These are phyloP conservation scores for Suhomyces canberraensis DNA, from an alignment of 805 yeast species.

Conservation along the genomic window DNA sequence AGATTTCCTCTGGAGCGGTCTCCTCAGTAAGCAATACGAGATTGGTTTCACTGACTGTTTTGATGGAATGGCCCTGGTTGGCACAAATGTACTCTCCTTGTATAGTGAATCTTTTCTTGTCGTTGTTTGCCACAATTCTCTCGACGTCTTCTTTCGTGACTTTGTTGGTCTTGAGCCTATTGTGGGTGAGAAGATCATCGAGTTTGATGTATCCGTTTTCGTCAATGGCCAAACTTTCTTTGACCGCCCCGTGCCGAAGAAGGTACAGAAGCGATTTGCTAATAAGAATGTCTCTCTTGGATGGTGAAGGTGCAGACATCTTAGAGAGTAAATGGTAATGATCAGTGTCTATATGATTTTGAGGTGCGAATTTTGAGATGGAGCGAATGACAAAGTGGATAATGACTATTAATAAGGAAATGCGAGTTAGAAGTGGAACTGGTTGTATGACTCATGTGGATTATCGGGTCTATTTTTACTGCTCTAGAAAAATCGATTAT, in stretches of 20 bases:
- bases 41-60: conserved; percentile 39
- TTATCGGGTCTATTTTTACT: no score
- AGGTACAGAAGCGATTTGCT: conserved; percentile 76
- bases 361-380: no score
- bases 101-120: conserved; percentile 68
- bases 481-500: no score
- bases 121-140: conserved; percentile 60
- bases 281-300: conserved; percentile 47
- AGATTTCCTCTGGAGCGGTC: conserved; percentile 50
- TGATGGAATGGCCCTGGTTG: conserved; percentile 85
- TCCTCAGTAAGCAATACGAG: conserved; percentile 35
- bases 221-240: conserved; percentile 65
- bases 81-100: conserved; percentile 60
- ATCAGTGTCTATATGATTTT: no score
- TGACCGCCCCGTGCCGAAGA: conserved; percentile 80
- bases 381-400: no score
- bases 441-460: no score
- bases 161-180: conserved; percentile 53
- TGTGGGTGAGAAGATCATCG: conserved; percentile 50
- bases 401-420: no score
- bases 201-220: conserved; percentile 63
- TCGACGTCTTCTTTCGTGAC: conserved; percentile 57
- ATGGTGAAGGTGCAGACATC: conserved; percentile 10
- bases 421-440: no score
- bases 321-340: no score